These are phyloP conservation scores for Xylariaceae sp. DNA, from an alignment of 2,329 filamentous ascomycete species.

Conservation along the genomic window DNA sequence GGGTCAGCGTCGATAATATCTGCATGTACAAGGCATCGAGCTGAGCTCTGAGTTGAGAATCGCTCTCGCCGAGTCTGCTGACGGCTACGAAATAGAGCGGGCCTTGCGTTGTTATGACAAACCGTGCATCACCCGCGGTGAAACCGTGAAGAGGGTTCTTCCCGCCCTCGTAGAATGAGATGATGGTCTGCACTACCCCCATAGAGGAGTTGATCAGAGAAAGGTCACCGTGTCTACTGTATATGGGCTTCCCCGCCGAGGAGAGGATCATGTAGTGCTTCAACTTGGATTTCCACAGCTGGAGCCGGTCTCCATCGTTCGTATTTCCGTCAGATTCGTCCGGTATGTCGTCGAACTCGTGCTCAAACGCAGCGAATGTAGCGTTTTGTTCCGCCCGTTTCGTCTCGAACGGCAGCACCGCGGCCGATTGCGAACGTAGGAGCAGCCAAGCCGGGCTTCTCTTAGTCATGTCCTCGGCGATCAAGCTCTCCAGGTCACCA, in stretches of 20 bases:
- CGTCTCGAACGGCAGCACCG: constrained; percentile 56
- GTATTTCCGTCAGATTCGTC: constrained; percentile 40
- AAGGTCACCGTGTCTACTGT: constrained; percentile 88
- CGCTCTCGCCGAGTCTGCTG: constrained; percentile 86
- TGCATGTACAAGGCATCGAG: constrained; percentile 97
- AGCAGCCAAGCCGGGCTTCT: constrained; percentile 65
- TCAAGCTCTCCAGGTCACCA: constrained; percentile 74
- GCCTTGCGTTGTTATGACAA: constrained; percentile 79
- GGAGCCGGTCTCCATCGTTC: constrained; percentile 55
- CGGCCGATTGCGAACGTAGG: constrained; percentile 56
- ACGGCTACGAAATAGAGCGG: constrained; percentile 92
- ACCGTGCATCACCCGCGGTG: constrained; percentile 77
- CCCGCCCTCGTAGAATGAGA: constrained; percentile 86
- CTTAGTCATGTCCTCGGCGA: constrained; percentile 63
- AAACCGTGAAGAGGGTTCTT: constrained; percentile 76
- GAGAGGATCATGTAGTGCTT: constrained; percentile 98
- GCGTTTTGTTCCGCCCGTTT: constrained; percentile 37
- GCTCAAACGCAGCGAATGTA: constrained; percentile 61
- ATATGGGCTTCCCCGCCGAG: constrained; percentile 94
- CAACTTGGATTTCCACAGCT: constrained; percentile 81
- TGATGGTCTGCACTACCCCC: constrained; percentile 93
- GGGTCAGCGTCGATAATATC: constrained; percentile 87
- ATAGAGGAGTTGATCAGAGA: constrained; percentile 89
- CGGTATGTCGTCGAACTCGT: constrained; percentile 73
- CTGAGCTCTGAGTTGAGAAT: constrained; percentile 78